Base-by-base conservation (phyloP, 257 asterid genomes). In the Nemophila menziesii region DNA sequence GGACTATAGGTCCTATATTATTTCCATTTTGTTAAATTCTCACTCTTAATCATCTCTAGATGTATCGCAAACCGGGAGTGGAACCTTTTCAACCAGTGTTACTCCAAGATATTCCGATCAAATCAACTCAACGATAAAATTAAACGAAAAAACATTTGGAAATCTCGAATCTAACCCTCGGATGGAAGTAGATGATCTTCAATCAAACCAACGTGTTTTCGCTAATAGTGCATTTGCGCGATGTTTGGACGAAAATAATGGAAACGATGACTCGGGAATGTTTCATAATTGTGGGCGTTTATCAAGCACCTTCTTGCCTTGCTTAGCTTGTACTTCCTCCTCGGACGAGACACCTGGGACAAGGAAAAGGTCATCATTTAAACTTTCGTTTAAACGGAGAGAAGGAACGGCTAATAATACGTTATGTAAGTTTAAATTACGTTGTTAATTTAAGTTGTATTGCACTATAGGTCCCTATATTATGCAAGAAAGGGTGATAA, bases 41-140 rank as follows among this genome's bases (percentile, higher is more conserved):
- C 33, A 24, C 12, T 7, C 9, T 42, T 9, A 9, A 17, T 40
- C 18, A 3, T 51, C 17, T 68, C 46, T 86, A 89, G 98, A 83
- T 70, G 56, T 73, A 45, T 86, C 96, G 12, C 94, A 86, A 66
- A 64, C 69, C 61, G 72, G 62, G 18, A 46, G 59, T 22, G 94
- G 92, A 71, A 75, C 93, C 27, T 15, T 18, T 9, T 84, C 97
- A 3, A 67, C 71, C 39, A 79, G 52, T 18, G 93, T 77, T 46
- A 75, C 95, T 44, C 95, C 98, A 3, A 80, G 93, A 66, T 71
- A 67, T 57, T 67, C 78, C 4, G 82, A 79, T 61, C 63, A 58
- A 15, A 37, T 34, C 20, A n/a, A 45, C 19, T 49, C 37, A 66
- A 51, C 14, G 33, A 43, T 43, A 19, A 64, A 52, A 19, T 40